phyloP scores from a whole-genome alignment of 495 filamentous ascomycete genomes.

The Aspergillus haitiensis region DNA sequence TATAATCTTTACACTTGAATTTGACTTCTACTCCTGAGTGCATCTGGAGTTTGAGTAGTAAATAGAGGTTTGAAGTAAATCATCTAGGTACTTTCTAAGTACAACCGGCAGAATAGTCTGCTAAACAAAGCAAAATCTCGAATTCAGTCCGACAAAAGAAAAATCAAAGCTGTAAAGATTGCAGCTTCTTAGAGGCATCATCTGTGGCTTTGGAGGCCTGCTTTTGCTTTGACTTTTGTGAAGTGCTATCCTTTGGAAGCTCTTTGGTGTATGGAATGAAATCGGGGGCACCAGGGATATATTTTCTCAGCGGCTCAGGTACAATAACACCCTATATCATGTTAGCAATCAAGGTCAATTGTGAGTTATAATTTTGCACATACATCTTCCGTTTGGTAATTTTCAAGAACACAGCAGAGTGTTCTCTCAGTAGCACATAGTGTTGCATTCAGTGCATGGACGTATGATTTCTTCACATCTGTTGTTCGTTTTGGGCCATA shows the following conservation, averaged over 20 bases:
- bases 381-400: conserved; percentile 88
- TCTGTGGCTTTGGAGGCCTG: conserved; percentile 25
- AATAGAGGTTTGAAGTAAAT: too few species aligned
- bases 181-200: conserved; percentile 42
- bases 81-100: too few species aligned
- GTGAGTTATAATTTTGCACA: conserved; percentile 25
- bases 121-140: too few species aligned
- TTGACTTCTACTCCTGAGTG: not conserved
- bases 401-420: conserved; percentile 92
- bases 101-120: not conserved
- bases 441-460: conserved; percentile 90
- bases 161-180: conserved; percentile 40
- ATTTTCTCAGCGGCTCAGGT: conserved; percentile 84
- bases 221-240: conserved; percentile 55
- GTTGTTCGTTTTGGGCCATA: conserved; percentile 78
- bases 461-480: conserved; percentile 84
- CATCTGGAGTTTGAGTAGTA: too few species aligned
- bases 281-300: conserved; percentile 83
- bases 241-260: conserved; percentile 71
- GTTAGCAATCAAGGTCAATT: conserved; percentile 12
- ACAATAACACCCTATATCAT: conserved; percentile 70
- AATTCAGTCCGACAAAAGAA: not conserved
- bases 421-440: conserved; percentile 91
- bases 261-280: conserved; percentile 89
- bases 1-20: too few species aligned